phyloP scores from a whole-genome alignment of 805 yeast species.

The Yarrowia divulgata region DNA sequence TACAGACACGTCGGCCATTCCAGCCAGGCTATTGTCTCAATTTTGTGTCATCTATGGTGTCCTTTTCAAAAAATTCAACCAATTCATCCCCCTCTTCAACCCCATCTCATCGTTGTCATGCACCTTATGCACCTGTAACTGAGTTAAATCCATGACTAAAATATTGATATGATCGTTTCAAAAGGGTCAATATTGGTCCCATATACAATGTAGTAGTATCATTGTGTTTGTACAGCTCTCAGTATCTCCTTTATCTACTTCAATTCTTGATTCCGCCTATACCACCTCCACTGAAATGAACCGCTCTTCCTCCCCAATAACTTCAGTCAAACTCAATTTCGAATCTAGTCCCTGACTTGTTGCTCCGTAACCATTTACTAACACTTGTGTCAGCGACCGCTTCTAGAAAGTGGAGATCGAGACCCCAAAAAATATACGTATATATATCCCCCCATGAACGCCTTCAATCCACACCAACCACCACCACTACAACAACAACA shows the following conservation, averaged over 20 bases:
- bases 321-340: constrained; percentile 6
- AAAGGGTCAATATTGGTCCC: too few relatives aligned
- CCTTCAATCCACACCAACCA: neutral
- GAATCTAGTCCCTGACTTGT: neutral
- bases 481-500: neutral
- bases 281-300: too few relatives aligned
- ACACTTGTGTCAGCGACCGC: neutral
- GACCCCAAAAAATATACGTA: neutral
- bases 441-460: neutral
- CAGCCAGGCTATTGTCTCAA: too few relatives aligned
- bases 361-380: constrained; percentile 11
- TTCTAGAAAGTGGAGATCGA: constrained; percentile 9
- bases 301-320: too few relatives aligned
- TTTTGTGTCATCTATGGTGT: too few relatives aligned
- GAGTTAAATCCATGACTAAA: constrained; percentile 8
- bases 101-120: constrained; percentile 7
- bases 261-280: too few relatives aligned
- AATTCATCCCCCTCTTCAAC: neutral
- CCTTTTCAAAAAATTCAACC: too few relatives aligned
- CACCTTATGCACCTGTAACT: neutral
- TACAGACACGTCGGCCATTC: too few relatives aligned
- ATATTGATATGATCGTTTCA: neutral
- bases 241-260: too few relatives aligned
- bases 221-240: too few relatives aligned
- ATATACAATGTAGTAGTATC: too few relatives aligned